phyloP scores from a whole-genome alignment of 1,284 basidiomycete genomes.

The Puccinia hordei region DNA sequence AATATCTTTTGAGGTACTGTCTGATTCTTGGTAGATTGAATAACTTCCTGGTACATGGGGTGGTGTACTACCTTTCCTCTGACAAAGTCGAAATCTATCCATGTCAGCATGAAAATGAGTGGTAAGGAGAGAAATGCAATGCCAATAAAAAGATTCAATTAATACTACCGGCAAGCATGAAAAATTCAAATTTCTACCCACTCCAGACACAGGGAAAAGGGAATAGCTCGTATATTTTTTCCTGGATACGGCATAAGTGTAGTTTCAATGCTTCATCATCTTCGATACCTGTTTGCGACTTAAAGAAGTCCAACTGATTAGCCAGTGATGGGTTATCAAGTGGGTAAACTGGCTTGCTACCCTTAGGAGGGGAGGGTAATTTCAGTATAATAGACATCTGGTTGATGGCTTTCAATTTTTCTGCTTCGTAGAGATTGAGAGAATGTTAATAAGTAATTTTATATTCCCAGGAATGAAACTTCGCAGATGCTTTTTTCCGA shows the following conservation, averaged over 20 bases:
- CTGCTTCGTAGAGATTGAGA: neutral
- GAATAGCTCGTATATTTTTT: neutral
- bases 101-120: neutral
- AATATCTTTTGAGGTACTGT: slow-evolving; percentile 16
- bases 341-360: slow-evolving; percentile 19
- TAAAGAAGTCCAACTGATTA: slow-evolving; percentile 21
- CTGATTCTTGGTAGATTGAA: neutral
- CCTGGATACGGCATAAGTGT: slow-evolving; percentile 12
- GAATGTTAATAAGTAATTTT: neutral
- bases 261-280: slow-evolving; percentile 17
- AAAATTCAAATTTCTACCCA: neutral
- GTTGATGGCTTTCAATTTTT: neutral
- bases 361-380: slow-evolving; percentile 20
- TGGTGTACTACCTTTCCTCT: slow-evolving; percentile 19
- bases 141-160: neutral
- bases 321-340: slow-evolving; percentile 12
- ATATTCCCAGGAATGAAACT: neutral
- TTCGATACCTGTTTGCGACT: slow-evolving; percentile 9
- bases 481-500: neutral
- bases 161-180: neutral
- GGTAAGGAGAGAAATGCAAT: neutral
- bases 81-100: slow-evolving; percentile 31
- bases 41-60: slow-evolving; percentile 10
- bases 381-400: slow-evolving; percentile 23
- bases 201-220: slow-evolving; percentile 25